Conservation (phyloP, 305 asterid genomes). For the Withania somnifera region DNA sequence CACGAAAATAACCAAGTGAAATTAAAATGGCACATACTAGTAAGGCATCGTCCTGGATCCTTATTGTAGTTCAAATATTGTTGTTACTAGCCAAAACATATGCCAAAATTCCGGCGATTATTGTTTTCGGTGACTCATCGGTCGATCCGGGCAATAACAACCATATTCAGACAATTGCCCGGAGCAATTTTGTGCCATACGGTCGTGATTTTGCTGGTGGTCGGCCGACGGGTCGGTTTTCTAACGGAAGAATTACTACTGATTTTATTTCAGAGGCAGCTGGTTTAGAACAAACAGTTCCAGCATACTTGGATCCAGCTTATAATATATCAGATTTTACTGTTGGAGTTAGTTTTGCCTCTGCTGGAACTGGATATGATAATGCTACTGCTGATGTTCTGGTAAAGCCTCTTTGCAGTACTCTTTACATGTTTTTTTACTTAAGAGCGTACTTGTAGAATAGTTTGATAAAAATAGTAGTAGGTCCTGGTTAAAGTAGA, state of each 20-base stretch:
- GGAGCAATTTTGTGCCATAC: slow-evolving; percentile 71
- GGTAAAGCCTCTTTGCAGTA: slow-evolving; percentile 23
- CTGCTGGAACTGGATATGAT: slow-evolving; percentile 87
- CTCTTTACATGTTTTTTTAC: background rate
- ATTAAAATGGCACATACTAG: background rate
- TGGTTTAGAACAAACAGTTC: slow-evolving; percentile 50
- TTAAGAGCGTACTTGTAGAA: background rate
- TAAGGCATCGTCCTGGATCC: background rate
- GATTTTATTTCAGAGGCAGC: slow-evolving; percentile 76
- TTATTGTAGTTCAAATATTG: background rate
- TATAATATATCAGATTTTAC: slow-evolving; percentile 62
- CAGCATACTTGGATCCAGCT: slow-evolving; percentile 75
- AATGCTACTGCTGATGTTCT: slow-evolving; percentile 66
- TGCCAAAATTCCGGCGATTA: slow-evolving; percentile 50
- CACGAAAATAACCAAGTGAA: background rate
- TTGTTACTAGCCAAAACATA: background rate
- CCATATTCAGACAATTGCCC: slow-evolving; percentile 44
- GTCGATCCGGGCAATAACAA: slow-evolving; percentile 90
- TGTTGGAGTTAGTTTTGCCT: slow-evolving; percentile 77
- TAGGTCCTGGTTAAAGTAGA: background rate
- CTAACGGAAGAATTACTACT: slow-evolving; percentile 58
- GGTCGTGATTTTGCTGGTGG: slow-evolving; percentile 71
- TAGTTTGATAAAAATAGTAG: background rate
- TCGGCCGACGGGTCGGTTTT: slow-evolving; percentile 67
- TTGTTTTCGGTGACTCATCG: slow-evolving; percentile 83